Base-by-base conservation (phyloP, 371 early-diverging fungal genomes). In the Lichtheimia ornata region DNA sequence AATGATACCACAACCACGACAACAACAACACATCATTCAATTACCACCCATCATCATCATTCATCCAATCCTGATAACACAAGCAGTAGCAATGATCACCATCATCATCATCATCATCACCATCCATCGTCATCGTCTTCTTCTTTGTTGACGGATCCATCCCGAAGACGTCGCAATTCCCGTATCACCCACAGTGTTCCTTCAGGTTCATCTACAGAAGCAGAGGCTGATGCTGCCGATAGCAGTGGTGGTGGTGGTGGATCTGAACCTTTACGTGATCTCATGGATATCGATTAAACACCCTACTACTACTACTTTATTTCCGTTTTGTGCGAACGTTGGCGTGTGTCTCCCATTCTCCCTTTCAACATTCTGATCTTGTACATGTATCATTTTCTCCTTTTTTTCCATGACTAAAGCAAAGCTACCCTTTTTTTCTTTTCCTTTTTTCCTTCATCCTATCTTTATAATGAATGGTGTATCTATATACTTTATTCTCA, bases 171-270 rank as follows among this genome's bases (percentile, higher is more conserved):
- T 28, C 56, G 65, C 28, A 60, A 69, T 47, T 69, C 64, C 1
- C 69, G 65, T 47, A 61, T 63, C 2, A 61, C 64, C 4, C 69
- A 58, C 42, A 64, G 65, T 51, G 52, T 69, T 3, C 64, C 69
- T 4, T 69, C 69, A 11, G 69, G 69, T 14, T 69, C 69, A 18
- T 64, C 64, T 6, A 69, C 69, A 7, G 69, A 69, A 55, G 69
- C 63, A 12, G 69, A 69, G 30, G 62, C 58, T 7, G 69, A 69
- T 49, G 55, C 54, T 40, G 58, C 56, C 24, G 60, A 61, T 24
- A 61, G 43, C 44, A 51, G 45, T 42, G 54, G 54, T 22, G 52
- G 45, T 42, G 54, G 54, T 22, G 52, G 41, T 49, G 44, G 28
- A 47, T 35, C 35, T 9, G 35, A 11, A 9, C 35, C 35, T 0